Conservation (phyloP, 495 filamentous ascomycete species). For the Penicillium nucicola region DNA sequence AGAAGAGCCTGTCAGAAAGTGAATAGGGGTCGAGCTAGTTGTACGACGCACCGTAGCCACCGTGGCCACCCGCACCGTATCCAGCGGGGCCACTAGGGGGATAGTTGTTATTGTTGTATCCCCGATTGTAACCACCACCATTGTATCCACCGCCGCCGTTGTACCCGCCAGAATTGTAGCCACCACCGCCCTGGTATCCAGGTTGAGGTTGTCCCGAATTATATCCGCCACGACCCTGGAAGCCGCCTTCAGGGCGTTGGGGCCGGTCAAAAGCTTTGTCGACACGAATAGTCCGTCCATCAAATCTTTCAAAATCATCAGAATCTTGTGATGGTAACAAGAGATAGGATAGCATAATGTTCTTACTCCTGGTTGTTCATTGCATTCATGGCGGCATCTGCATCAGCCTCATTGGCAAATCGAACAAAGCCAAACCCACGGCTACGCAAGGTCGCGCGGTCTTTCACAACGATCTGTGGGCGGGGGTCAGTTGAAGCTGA, state of each 20-base stretch:
- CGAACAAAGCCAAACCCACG: constrained; percentile 97
- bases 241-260: constrained; percentile 32
- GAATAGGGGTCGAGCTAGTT: not conserved
- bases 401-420: constrained; percentile 77
- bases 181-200: constrained; percentile 39
- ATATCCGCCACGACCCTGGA: constrained; percentile 46
- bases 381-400: constrained; percentile 69
- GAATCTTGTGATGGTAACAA: not conserved
- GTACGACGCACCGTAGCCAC: constrained; percentile 25
- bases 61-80: constrained; percentile 9
- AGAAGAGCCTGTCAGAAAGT: not conserved
- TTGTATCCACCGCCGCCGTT: constrained; percentile 16
- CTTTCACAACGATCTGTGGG: constrained; percentile 88
- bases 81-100: constrained; percentile 7
- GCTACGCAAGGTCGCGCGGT: constrained; percentile 92
- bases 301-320: constrained; percentile 61
- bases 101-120: constrained; percentile 12
- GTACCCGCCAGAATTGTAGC: constrained; percentile 28
- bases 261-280: constrained; percentile 88
- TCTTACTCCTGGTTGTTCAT: constrained; percentile 97
- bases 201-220: constrained; percentile 30
- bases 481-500: constrained; percentile 14
- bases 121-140: constrained; percentile 28
- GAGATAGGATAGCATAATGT: not conserved
- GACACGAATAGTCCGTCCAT: constrained; percentile 92